Conservation (phyloP, 2,329 filamentous ascomycete species). For the Arthrobotrys musiformis region DNA sequence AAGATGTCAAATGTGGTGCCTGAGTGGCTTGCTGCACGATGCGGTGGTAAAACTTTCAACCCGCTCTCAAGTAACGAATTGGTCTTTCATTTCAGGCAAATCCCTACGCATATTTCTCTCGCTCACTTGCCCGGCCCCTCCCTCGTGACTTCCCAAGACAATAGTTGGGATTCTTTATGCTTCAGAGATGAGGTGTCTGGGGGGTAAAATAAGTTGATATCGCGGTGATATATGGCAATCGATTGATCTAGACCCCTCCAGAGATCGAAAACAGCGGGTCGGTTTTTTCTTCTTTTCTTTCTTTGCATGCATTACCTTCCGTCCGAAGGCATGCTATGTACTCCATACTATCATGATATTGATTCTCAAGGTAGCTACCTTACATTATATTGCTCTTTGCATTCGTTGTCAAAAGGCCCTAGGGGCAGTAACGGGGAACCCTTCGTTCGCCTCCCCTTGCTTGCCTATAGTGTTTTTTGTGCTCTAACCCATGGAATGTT, state of each 20-base stretch:
- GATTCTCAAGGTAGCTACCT: constrained; percentile 3
- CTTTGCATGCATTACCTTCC: constrained; percentile 7
- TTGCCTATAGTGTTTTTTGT: constrained; percentile 28
- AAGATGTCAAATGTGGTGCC: neutral
- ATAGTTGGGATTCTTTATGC: constrained; percentile 4
- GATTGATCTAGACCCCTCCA: constrained; percentile 32
- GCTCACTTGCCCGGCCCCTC: too few relatives aligned
- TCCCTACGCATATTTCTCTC: constrained; percentile 8
- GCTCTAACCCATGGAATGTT: constrained; percentile 36
- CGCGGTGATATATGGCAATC: constrained; percentile 22
- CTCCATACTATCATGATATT: constrained; percentile 17
- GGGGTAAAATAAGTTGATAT: constrained; percentile 16
- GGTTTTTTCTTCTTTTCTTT: too few relatives aligned
- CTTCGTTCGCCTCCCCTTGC: constrained; percentile 44
- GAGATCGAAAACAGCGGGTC: neutral
- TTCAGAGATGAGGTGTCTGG: neutral
- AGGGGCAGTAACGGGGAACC: constrained; percentile 1
- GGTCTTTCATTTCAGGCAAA: constrained; percentile 40
- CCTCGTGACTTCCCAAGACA: constrained; percentile 11
- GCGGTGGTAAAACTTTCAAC: constrained; percentile 36
- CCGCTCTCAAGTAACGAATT: constrained; percentile 6
- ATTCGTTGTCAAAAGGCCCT: constrained; percentile 14
- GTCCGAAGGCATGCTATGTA: constrained; percentile 8
- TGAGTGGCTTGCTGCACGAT: constrained; percentile 44
- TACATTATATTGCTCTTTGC: constrained; percentile 12